Percentiles rank a stretch among this genome's conserved stretches.
Conservation (phyloP, 202 grass and related monocot genomes). For the Schoenoplectus triqueter region DNA sequence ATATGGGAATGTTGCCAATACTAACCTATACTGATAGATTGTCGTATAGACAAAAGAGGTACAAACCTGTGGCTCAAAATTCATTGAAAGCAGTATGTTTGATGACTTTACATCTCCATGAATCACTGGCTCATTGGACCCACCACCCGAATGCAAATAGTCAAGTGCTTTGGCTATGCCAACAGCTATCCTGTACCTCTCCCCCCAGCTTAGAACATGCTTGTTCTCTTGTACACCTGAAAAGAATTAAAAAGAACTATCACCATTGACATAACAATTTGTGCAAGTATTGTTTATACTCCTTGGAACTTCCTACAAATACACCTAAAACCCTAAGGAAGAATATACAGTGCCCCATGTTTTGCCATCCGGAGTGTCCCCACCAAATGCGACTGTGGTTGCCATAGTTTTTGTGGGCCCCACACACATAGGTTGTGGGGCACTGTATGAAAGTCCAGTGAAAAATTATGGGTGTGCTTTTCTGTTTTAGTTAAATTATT, state of each 20-base stretch:
- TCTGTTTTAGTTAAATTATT: too few species aligned
- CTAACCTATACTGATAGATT: constrained; percentile 14
- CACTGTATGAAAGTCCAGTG: not conserved
- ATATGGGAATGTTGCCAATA: not conserved
- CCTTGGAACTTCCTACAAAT: not conserved
- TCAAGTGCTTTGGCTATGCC: constrained; percentile 77
- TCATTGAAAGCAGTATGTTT: constrained; percentile 81
- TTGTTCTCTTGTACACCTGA: constrained; percentile 58
- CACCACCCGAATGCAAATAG: constrained; percentile 66
- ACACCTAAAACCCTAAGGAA: too few species aligned
- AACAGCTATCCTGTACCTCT: constrained; percentile 72
- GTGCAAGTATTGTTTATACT: not conserved
- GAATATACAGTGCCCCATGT: too few species aligned
- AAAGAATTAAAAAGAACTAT: constrained; percentile 29
- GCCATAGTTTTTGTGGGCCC: too few species aligned
- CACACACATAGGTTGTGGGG: too few species aligned
- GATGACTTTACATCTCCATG: constrained; percentile 97
- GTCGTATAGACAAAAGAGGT: not conserved
- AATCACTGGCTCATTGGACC: constrained; percentile 60
- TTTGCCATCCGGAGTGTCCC: too few species aligned
- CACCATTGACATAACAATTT: not conserved
- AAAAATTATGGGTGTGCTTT: not conserved
- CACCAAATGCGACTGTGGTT: too few species aligned
- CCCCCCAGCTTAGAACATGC: constrained; percentile 58
- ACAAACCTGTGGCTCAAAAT: constrained; percentile 68